Base-by-base conservation (phyloP, 75 land plant species). In the Picea sitchensis region DNA sequence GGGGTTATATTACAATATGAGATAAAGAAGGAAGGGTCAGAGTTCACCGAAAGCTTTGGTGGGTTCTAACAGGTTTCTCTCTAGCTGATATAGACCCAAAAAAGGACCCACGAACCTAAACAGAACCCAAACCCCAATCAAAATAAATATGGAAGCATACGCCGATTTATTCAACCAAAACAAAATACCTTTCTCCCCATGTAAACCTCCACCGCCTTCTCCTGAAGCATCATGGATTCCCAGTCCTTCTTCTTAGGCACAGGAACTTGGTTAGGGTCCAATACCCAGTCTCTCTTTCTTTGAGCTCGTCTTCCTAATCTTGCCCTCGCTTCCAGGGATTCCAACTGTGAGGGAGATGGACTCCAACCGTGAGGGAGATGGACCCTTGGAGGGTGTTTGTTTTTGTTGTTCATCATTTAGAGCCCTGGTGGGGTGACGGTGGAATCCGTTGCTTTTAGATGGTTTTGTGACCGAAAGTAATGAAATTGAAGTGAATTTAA, bases 161-260 rank as follows among this genome's bases (percentile, higher is more conserved):
- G 99, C 99, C 60, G 93, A 84, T 88, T 97, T 97, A 86, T 97
- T 97, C 75, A 97, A 88, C 99, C 99, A 97, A 77, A 91, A 97
- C 59, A 97, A 90, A 76, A 80, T 36, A 14, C 99, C 99, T 75
- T 91, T 97, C 85, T 96, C 97, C 5, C 98, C 99, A 93, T 80
- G 77, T 97, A 97, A 8, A 95, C 80, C 80, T 92, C 91, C 80
- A 86, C 76, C 15, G 90, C 90, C 83, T 97, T 92, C 83, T 97
- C 99, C 1, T 76, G 71, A 4, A 92, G 76, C 14, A 81, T 87
- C 99, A 97, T 92, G 2, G 80, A 79, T 3, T 94, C 98, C 95
- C 91, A 90, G 4, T 82, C 83, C 86, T 97, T 93, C 26, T 26
- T 72, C 11, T 75, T 20, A 3, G 21, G n/a, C 2, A 17, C 17